Conservation (phyloP, 495 filamentous ascomycete genomes). For the Daldinia loculata region DNA sequence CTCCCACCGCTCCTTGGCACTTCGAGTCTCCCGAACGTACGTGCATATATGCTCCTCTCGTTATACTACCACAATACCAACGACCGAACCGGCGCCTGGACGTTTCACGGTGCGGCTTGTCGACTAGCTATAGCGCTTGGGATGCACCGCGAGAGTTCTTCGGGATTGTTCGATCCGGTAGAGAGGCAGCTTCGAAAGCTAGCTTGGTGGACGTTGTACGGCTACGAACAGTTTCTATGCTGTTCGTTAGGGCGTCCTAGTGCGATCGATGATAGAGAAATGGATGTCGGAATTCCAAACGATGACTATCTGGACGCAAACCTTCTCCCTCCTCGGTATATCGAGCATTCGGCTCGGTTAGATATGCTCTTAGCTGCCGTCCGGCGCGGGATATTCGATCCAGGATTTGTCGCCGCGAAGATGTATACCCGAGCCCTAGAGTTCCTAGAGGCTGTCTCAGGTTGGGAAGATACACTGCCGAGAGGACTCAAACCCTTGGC, state of each 20-base stretch:
- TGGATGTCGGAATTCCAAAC: slow-evolving; percentile 50
- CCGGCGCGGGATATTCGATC: slow-evolving; percentile 34
- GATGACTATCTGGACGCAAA: slow-evolving; percentile 45
- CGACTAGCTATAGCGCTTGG: slow-evolving; percentile 58
- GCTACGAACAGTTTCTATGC: slow-evolving; percentile 56
- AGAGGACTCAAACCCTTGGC: slow-evolving; percentile 39
- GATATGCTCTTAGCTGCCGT: slow-evolving; percentile 34
- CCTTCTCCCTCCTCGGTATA: slow-evolving; percentile 39
- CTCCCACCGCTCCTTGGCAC: slow-evolving; percentile 49
- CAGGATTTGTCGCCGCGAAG: slow-evolving; percentile 25
- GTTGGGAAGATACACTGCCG: slow-evolving; percentile 52
- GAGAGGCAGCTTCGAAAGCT: slow-evolving; percentile 54
- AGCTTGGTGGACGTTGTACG: slow-evolving; percentile 61
- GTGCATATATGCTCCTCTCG: slow-evolving; percentile 56
- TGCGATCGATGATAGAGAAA: slow-evolving; percentile 55
- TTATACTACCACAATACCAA: slow-evolving; percentile 59
- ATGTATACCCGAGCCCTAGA: slow-evolving; percentile 39
- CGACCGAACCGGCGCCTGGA: slow-evolving; percentile 54
- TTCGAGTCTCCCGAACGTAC: slow-evolving; percentile 55
- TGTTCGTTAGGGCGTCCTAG: slow-evolving; percentile 58
- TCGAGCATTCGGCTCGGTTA: slow-evolving; percentile 37
- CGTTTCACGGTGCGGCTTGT: slow-evolving; percentile 53
- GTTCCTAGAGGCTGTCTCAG: slow-evolving; percentile 49
- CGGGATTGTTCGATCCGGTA: slow-evolving; percentile 48
- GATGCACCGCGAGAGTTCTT: slow-evolving; percentile 56